Conservation (phyloP, 164 flowering plant species). For the Tinospora cordifolia region DNA sequence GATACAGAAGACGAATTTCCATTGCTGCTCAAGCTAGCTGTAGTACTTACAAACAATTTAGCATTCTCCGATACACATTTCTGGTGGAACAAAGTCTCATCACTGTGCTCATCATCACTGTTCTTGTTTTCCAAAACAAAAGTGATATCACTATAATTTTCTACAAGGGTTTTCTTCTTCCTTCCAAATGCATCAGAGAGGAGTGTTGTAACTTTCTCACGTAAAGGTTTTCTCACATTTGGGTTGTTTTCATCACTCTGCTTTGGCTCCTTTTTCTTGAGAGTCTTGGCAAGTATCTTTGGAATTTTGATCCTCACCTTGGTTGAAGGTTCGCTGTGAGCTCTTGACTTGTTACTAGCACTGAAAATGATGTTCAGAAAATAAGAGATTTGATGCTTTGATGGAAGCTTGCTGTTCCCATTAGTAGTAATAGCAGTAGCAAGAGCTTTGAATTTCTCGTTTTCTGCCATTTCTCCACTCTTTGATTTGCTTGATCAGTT, state of each 20-base stretch:
- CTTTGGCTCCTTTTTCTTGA: neutral
- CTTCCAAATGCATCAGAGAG: no score
- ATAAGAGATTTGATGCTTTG: neutral
- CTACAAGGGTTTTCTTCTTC: no score
- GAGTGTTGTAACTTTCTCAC: neutral
- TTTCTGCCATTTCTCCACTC: neutral
- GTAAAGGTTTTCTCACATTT: neutral
- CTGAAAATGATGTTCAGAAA: neutral
- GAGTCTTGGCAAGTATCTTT: neutral
- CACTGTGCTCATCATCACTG: neutral
- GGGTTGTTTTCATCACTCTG: neutral
- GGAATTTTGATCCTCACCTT: conserved; percentile 4
- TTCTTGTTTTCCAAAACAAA: neutral
- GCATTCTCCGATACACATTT: neutral
- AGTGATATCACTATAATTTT: no score
- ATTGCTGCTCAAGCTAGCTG: neutral
- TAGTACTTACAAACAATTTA: neutral
- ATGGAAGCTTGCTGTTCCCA: neutral
- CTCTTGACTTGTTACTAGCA: neutral
- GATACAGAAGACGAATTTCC: no score
- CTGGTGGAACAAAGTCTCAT: neutral
- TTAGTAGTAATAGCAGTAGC: neutral
- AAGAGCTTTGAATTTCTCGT: neutral
- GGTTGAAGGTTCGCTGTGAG: neutral
- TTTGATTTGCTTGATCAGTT: no score